Evolutionary conservation across 306 rosid species (phyloP).

Genomic region (Ochetophila trinervis): DNA sequence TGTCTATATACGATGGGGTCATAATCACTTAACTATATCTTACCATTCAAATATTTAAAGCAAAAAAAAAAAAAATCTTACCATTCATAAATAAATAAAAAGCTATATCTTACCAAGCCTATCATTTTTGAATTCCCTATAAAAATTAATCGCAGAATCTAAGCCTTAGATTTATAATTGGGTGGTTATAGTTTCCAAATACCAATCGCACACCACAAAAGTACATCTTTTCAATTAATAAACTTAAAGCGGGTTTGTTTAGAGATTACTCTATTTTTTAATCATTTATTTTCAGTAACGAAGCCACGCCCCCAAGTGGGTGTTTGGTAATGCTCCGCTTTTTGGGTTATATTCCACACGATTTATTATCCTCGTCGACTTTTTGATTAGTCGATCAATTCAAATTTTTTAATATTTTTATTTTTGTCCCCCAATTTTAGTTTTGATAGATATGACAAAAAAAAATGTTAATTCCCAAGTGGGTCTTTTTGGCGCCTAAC

Average conservation of each 20-base stretch:
- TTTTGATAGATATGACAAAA: not conserved
- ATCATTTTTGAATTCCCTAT: constrained; percentile 4
- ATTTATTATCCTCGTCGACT: not conserved
- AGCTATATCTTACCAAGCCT: too few species aligned
- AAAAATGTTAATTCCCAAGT: not conserved
- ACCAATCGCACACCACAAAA: constrained; percentile 13
- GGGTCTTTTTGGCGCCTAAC: not conserved
- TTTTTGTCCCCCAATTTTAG: too few species aligned
- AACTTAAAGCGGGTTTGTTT: constrained; percentile 14
- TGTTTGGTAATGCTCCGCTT: not conserved
- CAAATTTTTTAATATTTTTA: not conserved
- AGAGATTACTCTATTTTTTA: constrained; percentile 11
- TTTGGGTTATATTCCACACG: not conserved
- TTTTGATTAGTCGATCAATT: not conserved
- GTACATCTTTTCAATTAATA: not conserved
- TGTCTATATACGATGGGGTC: too few species aligned
- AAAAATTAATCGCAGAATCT: constrained; percentile 33
- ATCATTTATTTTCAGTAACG: too few species aligned
- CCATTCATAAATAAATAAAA: too few species aligned
- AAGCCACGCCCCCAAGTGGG: constrained; percentile 8
- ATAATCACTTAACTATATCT: not conserved
- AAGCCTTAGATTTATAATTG: constrained; percentile 32
- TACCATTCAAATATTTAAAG: too few species aligned
- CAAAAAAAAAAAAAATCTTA: too few species aligned
- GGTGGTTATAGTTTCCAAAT: constrained; percentile 18